Evolutionary conservation across 1,139 yeast genomes (phyloP), one percentile per base, ranked within the genome.

Genomic region (Yamadazyma dendronema): DNA sequence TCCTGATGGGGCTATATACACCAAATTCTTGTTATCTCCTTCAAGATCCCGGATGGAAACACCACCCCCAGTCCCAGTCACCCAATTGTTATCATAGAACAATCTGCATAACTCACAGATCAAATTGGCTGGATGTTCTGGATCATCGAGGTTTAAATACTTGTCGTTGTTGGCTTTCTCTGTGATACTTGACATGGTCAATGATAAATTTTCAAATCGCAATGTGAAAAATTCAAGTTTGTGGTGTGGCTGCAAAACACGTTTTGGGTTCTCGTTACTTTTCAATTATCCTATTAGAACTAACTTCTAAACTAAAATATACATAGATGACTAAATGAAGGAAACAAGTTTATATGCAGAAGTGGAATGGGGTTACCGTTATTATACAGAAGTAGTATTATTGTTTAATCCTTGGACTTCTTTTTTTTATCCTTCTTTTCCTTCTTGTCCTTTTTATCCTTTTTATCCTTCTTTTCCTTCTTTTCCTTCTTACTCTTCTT

Each of bases 21-120:
- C 79, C 28, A 67, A 54, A 40, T 79, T 71, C 14, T 70, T 66
- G 42, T 69, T 61, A 13, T 42, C 39, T 3, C 72, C 72, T 4
- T 69, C 71, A 21, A 67, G 74, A 36, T 83, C 79, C 44, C 84
- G 70, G 37, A 90, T 84, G 27, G 95, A 84, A 52, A 90, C 83
- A 3, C 97, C 97, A 17, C 97, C 97, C 2, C 96, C 97, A 1
- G 97, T 90, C 4, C 97, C 97, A 0, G 96, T 84, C 45, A 88
- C 94, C 96, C 97, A 89, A 40, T 86, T 84, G 54, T 84, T 83
- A 52, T 78, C 73, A 57, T 85, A 90, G 56, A 90, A 87, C 21
- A 77, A 65, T 35, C 78, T 70, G 57, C 97, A 89, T 28, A 90
- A 70, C 46, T 84, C 87, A 56, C 96, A 88, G 45, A 90, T 85